Evolutionary conservation across 2,329 filamentous ascomycete species (phyloP), one percentile per base, ranked within the genome.

Genomic region (Colletotrichum higginsianum): DNA sequence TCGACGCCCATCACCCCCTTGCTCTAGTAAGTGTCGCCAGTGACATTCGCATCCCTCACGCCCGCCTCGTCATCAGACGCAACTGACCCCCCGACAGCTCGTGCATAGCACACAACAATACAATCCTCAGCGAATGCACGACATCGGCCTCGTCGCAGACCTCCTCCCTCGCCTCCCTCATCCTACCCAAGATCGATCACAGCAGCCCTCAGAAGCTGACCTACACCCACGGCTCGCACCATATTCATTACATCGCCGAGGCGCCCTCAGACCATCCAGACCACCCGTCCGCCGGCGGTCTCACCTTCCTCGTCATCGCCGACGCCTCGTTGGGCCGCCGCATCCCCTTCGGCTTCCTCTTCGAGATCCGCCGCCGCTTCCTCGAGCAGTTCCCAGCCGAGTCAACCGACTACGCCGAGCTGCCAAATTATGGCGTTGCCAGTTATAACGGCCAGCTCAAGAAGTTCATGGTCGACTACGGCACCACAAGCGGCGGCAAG

Each of bases 221-320:
- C 66, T 98, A 97, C 85, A 97, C 94, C 50, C 95, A 98, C 83
- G 93, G 95, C 84, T 87, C 92, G 72, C 92, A 97, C 82, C 94
- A 96, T 86, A 96, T 98, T 82, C 96, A 99, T 88, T 98, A 97
- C 87, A 93, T 98, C 79, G 90, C 95, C 78, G 93, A 96, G 79
- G 91, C 94, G 0, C 92, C 94, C 12, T 92, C 91, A 3, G 89
- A 89, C 77, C 89, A 92, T 78, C 85, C 85, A 67, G 79, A 76
- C 77, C 85, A 83, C 77, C 86, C 87, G 61, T 90, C 91, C 9
- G 91, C 93, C 61, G 94, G 94, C 64, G 94, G 95, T 1, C 89
- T 99, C 49, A 98, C 95, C 57, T 99, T 96, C 83, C 90, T 99
- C 60, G 94, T 98, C 71, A 91, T 99, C 73, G 93, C 95, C 60